Base-by-base conservation (phyloP, 441 rosid species). In the Aleurites moluccanus region DNA sequence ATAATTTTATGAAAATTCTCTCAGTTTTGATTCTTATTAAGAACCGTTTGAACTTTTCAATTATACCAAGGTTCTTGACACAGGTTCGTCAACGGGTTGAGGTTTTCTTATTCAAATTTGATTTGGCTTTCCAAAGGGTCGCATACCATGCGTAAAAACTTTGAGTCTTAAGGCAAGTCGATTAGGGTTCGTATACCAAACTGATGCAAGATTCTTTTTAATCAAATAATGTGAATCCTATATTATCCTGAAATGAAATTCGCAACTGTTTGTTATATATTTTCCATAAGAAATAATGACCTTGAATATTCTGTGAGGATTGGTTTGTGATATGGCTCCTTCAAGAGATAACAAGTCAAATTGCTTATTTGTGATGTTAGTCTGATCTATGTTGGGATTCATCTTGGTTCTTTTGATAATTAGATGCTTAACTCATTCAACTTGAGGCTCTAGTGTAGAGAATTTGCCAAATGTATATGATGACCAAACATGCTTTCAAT, bases 401-500 rank as follows among this genome's bases (percentile, higher is more conserved):
- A 45, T 59, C 23, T 50, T 44, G 63, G 33, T 64, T 70, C 14
- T 55, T 6, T 3, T 3, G 56, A 35, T 53, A 38, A 35, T 6
- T n/a, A 30, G 27, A 23, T 76, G 57, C 69, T 52, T 38, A 18
- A 49, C 35, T 53, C 25, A 18, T 61, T 23, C 28, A 42, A 10
- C 60, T 28, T 50, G 55, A 40, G 20, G 72, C 64, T 47, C 57
- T n/a, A 53, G 23, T 27, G 9, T 57, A 38, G 15, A 30, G 62
- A 73, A 14, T 38, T 13, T 20, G 33, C 44, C 16, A 62, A 45
- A 42, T 74, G 5, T 47, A 55, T 35, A 28, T 47, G 69, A 27
- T 75, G 47, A 64, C 50, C n/a, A 59, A 28, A 28, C 57, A 44
- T 45, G n/a, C 68, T 52, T 45, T 76, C 9, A 69, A 61, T 38